Base-by-base conservation (phyloP, 768 basidiomycete species). In the Plicaturopsis crispa region DNA sequence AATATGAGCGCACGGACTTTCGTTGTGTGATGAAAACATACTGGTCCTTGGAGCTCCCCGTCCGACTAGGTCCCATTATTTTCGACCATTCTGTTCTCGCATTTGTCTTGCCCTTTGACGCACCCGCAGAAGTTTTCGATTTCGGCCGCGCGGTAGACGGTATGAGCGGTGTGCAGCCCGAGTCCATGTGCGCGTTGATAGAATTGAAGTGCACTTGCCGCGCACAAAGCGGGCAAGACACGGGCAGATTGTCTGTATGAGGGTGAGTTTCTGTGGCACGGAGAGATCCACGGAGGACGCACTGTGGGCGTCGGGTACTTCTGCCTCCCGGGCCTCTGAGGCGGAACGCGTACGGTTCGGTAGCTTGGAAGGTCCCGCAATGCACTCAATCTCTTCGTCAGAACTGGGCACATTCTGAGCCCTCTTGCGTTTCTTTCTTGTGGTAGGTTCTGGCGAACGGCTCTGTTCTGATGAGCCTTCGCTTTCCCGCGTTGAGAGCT, bases 171-270 rank as follows among this genome's bases (percentile, higher is more conserved):
- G n/a, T n/a, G n/a, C n/a, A 90, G 5, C 65, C 63, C 31, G 67
- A 68, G 43, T 88, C 84, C 41, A 89, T 69, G 51, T 90, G 86
- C 5, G 45, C 38, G 43, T 87, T 83, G 40, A 88, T 75, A 7
- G 45, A 52, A 11, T 63, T 58, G 23, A 65, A 67, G 16, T 58
- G 62, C 17, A 84, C 65, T 7, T 40, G 48, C 31, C 59, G 61
- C 12, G 55, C 46, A 46, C 86, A 90, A 36, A 84, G 42, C 6
- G 86, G 86, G 51, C 86, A 90, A 2, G 44, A 40, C 35, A 44
- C 34, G 7, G 60, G 68, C 74, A 44, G 21, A 46, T 18, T 38
- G 36, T n/a, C n/a, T n/a, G n/a, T 14, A 14, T 31, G 11, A 34
- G 19, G 16, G 26, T 24, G 36, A 22, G 24, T 46, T 22, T 46